A percentile compares a stretch with the other conserved stretches of the same genome.
Evolutionary conservation across 192 early-diverging fungal genomes (phyloP).

Genomic region (Podila epicladia): DNA sequence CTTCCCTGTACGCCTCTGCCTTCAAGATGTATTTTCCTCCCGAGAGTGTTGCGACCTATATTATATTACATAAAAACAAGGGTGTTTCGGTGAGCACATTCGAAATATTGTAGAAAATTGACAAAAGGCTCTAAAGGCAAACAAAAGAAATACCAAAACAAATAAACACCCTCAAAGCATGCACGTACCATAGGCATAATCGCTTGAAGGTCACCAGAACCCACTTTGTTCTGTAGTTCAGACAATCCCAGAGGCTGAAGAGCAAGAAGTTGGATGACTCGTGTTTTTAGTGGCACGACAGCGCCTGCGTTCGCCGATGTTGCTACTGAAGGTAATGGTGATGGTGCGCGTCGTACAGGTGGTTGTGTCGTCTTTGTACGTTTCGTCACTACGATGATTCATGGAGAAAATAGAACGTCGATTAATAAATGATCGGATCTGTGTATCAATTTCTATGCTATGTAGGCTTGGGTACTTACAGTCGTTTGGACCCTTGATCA

Average conservation of each 20-base stretch:
- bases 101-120: not conserved
- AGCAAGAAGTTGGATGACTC: constrained; percentile 39
- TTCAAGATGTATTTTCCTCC: constrained; percentile 54
- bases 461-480: constrained; percentile 17
- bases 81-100: not conserved
- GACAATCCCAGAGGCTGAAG: constrained; percentile 13
- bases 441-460: too few relatives aligned
- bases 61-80: too few relatives aligned
- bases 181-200: constrained; percentile 23
- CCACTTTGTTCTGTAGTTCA: constrained; percentile 9
- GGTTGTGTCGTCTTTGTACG: constrained; percentile 19
- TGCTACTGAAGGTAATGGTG: constrained; percentile 26
- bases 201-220: constrained; percentile 10
- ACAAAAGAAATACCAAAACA: not conserved
- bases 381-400: constrained; percentile 25
- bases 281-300: constrained; percentile 29
- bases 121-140: not conserved
- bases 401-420: not conserved
- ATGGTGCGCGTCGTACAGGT: constrained; percentile 24
- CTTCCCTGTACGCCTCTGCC: constrained; percentile 57
- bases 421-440: too few relatives aligned
- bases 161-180: not conserved
- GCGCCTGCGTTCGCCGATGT: constrained; percentile 22
- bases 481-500: constrained; percentile 33
- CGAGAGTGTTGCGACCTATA: constrained; percentile 24